Conservation (phyloP, 441 rosid species). For the Brassica balearica region DNA sequence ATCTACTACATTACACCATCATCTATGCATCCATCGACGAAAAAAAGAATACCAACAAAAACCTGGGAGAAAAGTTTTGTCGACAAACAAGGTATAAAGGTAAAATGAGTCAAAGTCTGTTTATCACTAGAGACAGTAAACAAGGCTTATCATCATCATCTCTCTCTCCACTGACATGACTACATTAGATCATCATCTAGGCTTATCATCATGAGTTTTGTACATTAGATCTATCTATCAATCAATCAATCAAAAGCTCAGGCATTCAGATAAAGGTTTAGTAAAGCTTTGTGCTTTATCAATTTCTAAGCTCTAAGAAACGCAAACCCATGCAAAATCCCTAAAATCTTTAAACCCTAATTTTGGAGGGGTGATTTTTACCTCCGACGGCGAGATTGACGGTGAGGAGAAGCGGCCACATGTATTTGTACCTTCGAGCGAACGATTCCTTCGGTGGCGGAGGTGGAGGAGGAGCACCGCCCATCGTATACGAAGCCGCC, state of each 20-base stretch:
- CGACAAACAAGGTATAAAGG: neutral
- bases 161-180: neutral
- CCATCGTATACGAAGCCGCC: slow-evolving; percentile 73
- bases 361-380: slow-evolving; percentile 27
- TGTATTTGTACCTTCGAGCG: slow-evolving; percentile 79
- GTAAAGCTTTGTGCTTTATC: neutral
- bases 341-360: neutral
- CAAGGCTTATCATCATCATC: neutral
- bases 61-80: neutral
- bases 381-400: slow-evolving; percentile 89
- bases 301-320: neutral
- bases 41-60: neutral
- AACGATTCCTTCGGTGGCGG: slow-evolving; percentile 85
- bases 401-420: slow-evolving; percentile 84
- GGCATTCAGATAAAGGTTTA: neutral
- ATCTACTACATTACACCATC: slow-evolving; percentile 6
- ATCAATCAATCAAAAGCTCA: neutral
- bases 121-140: neutral
- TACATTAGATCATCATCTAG: neutral
- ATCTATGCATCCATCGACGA: neutral
- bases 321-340: neutral
- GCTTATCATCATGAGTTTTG: no score
- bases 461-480: slow-evolving; percentile 50
- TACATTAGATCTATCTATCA: no score
- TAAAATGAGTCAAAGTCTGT: neutral